Conservation (phyloP, 495 filamentous ascomycete genomes). For the Tuber umbilicatum region DNA sequence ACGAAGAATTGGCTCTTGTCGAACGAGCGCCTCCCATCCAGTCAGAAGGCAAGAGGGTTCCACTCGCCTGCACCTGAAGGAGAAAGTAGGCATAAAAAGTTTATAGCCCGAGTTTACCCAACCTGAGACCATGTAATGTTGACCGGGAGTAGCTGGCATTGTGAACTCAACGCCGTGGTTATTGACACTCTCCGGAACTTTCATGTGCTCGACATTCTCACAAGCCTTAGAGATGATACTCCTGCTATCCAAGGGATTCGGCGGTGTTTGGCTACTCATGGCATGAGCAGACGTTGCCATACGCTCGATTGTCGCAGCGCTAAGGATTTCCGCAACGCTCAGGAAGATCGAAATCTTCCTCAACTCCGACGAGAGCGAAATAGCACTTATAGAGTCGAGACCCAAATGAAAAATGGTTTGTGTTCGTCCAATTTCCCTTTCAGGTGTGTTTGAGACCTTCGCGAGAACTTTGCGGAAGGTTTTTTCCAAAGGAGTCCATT, state of each 20-base stretch:
- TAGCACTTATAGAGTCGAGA: conserved; percentile 83
- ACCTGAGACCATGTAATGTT: conserved; percentile 61
- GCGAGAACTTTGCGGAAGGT: conserved; percentile 58
- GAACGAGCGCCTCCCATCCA: conserved; percentile 55
- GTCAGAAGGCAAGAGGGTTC: conserved; percentile 42
- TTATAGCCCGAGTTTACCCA: conserved; percentile 60
- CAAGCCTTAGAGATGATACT: conserved; percentile 43
- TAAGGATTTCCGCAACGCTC: conserved; percentile 60
- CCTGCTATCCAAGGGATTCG: conserved; percentile 32
- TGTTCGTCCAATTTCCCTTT: conserved; percentile 54
- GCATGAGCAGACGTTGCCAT: conserved; percentile 47
- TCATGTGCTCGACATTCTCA: conserved; percentile 39
- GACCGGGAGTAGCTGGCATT: conserved; percentile 61
- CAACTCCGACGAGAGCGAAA: conserved; percentile 62
- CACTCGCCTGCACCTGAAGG: conserved; percentile 47
- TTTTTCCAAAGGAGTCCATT: conserved; percentile 48
- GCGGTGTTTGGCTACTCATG: conserved; percentile 18
- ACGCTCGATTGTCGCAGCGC: conserved; percentile 55
- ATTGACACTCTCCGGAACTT: conserved; percentile 42
- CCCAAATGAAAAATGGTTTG: conserved; percentile 77
- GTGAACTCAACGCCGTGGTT: conserved; percentile 49
- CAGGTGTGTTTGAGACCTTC: conserved; percentile 55
- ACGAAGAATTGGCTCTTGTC: conserved; percentile 54
- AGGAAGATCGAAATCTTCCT: conserved; percentile 54
- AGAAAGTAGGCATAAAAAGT: conserved; percentile 60